phyloP scores from a whole-genome alignment of 176 grass and related monocot genomes.

The Hyparrhenia diplandra region DNA sequence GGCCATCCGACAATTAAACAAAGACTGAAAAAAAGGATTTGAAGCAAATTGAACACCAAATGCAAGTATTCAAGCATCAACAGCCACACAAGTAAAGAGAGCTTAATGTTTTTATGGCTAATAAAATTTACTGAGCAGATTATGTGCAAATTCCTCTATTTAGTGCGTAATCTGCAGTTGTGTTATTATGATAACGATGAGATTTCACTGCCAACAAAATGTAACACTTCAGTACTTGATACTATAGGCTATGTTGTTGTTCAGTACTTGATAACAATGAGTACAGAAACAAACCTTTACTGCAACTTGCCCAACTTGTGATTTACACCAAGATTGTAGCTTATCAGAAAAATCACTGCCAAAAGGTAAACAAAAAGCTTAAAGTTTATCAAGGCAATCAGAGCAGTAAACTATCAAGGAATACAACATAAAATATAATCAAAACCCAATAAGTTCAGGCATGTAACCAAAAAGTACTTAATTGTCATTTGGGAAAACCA shows the following conservation, averaged over 20 bases:
- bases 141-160: neutral
- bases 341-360: slow-evolving; percentile 82
- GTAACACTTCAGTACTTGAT: neutral
- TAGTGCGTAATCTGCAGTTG: neutral
- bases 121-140: neutral
- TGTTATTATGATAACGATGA: neutral
- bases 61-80: slow-evolving; percentile 1
- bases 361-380: slow-evolving; percentile 26
- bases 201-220: neutral
- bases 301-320: slow-evolving; percentile 40
- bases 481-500: neutral
- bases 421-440: neutral
- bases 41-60: neutral
- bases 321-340: slow-evolving; percentile 54
- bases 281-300: slow-evolving; percentile 52
- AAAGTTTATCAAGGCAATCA: neutral
- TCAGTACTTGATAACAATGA: neutral
- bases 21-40: neutral
- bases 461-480: neutral
- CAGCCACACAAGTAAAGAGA: neutral
- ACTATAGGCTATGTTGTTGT: no score
- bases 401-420: neutral
- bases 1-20: slow-evolving; percentile 7
- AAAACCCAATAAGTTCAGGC: slow-evolving; percentile 8
- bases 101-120: neutral